Evolutionary conservation across 331 rosid genomes (phyloP), one percentile per base, ranked within the genome.

Genomic region (Prunus yedoensis): DNA sequence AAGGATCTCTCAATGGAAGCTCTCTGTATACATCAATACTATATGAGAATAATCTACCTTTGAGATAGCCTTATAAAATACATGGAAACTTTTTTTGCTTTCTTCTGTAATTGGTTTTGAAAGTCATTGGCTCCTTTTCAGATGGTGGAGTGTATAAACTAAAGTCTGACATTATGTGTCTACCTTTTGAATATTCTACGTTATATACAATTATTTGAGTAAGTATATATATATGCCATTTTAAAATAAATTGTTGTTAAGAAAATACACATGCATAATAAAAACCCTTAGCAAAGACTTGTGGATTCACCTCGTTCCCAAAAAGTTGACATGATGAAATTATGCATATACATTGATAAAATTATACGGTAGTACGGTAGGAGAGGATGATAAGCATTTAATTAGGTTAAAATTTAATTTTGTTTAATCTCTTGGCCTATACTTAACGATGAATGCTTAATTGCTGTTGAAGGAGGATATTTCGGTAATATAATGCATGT

Each of bases 401-500:
- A 62, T 62, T 62, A 14, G 46, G 46, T 60, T 60, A 60, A 60
- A 20, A 2, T 4, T 52, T 57, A 15, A 20, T 12, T 20, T 21
- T 3, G 30, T 20, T 57, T 57, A 57, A 5, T 57, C 25, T 53
- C 1, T 57, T 10, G 32, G 63, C 13, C 25, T 20, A 21, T 21
- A 35, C 41, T 5, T 32, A n/a, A 32, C 38, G 38, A 0, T 5
- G 41, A 5, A 35, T 18, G 8, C 16, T 4, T 67, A 8, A 16
- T 20, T 67, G 20, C 10, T 14, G 3, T 47, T 51, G 13, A 3
- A 70, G 14, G 46, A 60, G 77, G 66, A 41, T 71, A 41, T 62
- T 71, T 52, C 8, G 35, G 77, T 43, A 64, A 65, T 71, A n/a
- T 64, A 35, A 4, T 60, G 68, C 71, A 17, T 10, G 32, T 5